Evolutionary conservation across 73 alveolate species (phyloP), one percentile per base, ranked within the genome.

Genomic region (Paramecium biaurelia): DNA sequence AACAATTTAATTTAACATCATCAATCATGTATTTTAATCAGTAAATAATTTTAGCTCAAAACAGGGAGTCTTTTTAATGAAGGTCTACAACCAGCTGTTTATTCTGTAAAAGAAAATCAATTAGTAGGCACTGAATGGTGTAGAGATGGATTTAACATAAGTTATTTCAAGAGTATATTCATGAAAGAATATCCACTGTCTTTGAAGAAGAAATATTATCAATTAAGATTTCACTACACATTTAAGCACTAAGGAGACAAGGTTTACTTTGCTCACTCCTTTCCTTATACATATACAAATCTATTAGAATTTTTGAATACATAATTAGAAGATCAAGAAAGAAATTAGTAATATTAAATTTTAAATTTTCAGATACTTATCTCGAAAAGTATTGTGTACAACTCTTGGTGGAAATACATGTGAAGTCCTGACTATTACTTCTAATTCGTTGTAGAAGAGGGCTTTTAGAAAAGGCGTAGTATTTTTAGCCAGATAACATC

Each of bases 271-370:
- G 98, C 99, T 15, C 98, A 98, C 87, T 98, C 99, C 76, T 97
- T 94, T 87, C 99, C 99, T 18, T 98, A 98, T 92, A 97, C 99
- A 0, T 98, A 96, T 89, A 84, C 99, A 5, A 97, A 95, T 74
- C 89, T 98, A 85, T 93, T 70, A 34, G 93, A 93, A 28, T 89
- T 41, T 42, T 28, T 89, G 21, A 89, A 89, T 53, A 82, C 45
- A 0, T 20, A 41, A 45, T 37, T 89, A 32, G 74, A 38, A 43
- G 92, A 89, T 70, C 72, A 53, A 38, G 76, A 57, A 23, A 45
- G 59, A 70, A 89, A 70, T 49, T 49, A 89, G 90, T 89, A 89
- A 70, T 53, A 0, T 63, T 63, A 21, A 30, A 63, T 12, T 14
- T 63, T 24, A 28, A 26, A 6, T 7, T 11, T 53, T 53, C 0